phyloP scores from a whole-genome alignment of 2,329 filamentous ascomycete species.

The Diaporthe helianthi region DNA sequence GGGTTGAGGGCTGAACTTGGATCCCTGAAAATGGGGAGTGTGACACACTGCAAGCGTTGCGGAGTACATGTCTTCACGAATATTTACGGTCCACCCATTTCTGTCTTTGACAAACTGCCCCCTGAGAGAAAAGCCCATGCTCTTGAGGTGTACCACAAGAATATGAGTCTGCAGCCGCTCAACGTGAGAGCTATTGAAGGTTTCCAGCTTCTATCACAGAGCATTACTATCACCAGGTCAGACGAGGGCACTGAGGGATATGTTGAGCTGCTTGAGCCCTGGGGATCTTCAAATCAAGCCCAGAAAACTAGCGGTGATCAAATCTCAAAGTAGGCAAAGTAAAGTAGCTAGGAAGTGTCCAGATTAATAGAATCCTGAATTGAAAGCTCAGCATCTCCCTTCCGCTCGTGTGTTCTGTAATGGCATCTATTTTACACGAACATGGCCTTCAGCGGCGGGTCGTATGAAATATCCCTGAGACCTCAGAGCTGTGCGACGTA shows the following conservation, averaged over 20 bases:
- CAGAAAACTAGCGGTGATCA: background rate
- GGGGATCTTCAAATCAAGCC: background rate
- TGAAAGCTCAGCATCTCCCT: background rate
- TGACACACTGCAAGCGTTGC: slow-evolving; percentile 33
- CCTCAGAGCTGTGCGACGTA: background rate
- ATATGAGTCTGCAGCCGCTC: slow-evolving; percentile 33
- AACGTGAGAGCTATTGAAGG: slow-evolving; percentile 32
- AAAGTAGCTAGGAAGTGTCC: background rate
- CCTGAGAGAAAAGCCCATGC: slow-evolving; percentile 32
- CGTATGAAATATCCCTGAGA: background rate
- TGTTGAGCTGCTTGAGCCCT: slow-evolving; percentile 2
- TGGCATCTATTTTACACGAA: background rate
- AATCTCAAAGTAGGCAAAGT: background rate
- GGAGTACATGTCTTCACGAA: slow-evolving; percentile 35
- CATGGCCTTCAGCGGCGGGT: background rate
- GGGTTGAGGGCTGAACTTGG: slow-evolving; percentile 3
- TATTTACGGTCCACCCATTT: slow-evolving; percentile 35
- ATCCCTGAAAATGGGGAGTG: slow-evolving; percentile 19
- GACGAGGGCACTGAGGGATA: slow-evolving; percentile 37
- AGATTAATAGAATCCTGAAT: background rate
- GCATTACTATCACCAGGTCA: slow-evolving; percentile 13
- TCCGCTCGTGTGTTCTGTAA: background rate
- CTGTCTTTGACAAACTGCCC: slow-evolving; percentile 33
- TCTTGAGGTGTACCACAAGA: slow-evolving; percentile 31
- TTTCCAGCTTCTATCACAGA: slow-evolving; percentile 11